Evolutionary conservation across 78 protist genomes (phyloP).

Genomic region (Pigoraptor vietnamica): DNA sequence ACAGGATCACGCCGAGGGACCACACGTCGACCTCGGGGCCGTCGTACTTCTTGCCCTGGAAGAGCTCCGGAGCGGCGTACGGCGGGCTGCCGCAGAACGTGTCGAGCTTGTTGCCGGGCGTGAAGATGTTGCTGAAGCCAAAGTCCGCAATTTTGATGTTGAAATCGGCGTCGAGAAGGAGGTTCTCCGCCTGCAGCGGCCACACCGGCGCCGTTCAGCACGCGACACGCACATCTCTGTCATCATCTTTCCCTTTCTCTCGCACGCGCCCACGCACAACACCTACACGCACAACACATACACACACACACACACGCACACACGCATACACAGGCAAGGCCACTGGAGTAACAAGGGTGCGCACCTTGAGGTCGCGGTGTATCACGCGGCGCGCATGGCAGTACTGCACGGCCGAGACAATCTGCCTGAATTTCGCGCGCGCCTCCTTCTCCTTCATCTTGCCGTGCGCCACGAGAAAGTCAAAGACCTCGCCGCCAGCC

Average conservation of each 20-base stretch:
- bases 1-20: slow-evolving; percentile 87
- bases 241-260: background rate
- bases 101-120: slow-evolving; percentile 55
- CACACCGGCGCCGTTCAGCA: too few species aligned
- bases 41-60: slow-evolving; percentile 55
- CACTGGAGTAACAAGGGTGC: background rate
- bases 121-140: slow-evolving; percentile 67
- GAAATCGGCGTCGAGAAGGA: slow-evolving; percentile 74
- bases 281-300: background rate
- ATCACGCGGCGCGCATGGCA: slow-evolving; percentile 43
- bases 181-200: slow-evolving; percentile 63
- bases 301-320: too few species aligned
- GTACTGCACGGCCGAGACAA: slow-evolving; percentile 62
- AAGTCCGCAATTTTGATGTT: slow-evolving; percentile 85
- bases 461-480: slow-evolving; percentile 40
- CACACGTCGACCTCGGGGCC: slow-evolving; percentile 88
- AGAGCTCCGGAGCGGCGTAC: slow-evolving; percentile 75
- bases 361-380: slow-evolving; percentile 47
- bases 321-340: too few species aligned
- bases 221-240: background rate
- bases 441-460: slow-evolving; percentile 32
- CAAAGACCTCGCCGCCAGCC: slow-evolving; percentile 73
- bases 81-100: slow-evolving; percentile 81
- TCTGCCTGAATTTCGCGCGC: slow-evolving; percentile 30
- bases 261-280: too few species aligned